Conservation (phyloP, 1,139 yeast genomes). For the Sugiyamaella sp. region DNA sequence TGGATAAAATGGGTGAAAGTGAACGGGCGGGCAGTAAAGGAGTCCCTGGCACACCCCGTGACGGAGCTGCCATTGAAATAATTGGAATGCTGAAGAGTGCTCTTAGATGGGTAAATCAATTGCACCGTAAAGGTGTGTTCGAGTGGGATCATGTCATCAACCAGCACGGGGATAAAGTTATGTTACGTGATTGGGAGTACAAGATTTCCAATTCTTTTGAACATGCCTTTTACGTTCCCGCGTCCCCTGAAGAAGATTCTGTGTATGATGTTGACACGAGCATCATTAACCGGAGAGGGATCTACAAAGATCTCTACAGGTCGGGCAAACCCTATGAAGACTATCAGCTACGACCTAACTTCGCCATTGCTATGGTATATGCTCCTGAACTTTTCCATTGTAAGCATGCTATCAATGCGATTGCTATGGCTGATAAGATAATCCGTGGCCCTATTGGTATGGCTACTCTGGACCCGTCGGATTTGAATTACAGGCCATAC, state of each 20-base stretch:
- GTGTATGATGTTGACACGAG: constrained; percentile 62
- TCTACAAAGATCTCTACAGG: constrained; percentile 81
- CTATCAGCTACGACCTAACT: constrained; percentile 90
- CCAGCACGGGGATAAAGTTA: constrained; percentile 59
- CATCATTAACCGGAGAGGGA: constrained; percentile 85
- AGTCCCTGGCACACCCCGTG: constrained; percentile 95
- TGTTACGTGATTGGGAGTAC: constrained; percentile 68
- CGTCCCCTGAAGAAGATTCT: constrained; percentile 58
- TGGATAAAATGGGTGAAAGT: constrained; percentile 99
- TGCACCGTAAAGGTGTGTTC: constrained; percentile 59
- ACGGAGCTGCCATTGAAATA: constrained; percentile 94
- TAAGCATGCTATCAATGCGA: constrained; percentile 61
- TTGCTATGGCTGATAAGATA: constrained; percentile 67
- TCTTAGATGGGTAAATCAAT: constrained; percentile 71
- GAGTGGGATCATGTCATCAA: constrained; percentile 46
- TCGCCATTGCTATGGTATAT: constrained; percentile 86
- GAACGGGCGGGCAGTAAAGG: constrained; percentile 81
- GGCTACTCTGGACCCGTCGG: constrained; percentile 90
- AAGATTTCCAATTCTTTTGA: constrained; percentile 76
- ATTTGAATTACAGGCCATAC: constrained; percentile 87
- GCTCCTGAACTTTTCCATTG: constrained; percentile 88
- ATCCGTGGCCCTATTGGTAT: constrained; percentile 91
- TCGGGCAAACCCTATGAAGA: constrained; percentile 91
- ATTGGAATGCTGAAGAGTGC: constrained; percentile 86
- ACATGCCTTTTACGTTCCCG: constrained; percentile 73